Percentiles rank a stretch among this genome's conserved stretches.
Evolutionary conservation across 257 asterid genomes (phyloP).

Genomic region (Mitragyna speciosa): DNA sequence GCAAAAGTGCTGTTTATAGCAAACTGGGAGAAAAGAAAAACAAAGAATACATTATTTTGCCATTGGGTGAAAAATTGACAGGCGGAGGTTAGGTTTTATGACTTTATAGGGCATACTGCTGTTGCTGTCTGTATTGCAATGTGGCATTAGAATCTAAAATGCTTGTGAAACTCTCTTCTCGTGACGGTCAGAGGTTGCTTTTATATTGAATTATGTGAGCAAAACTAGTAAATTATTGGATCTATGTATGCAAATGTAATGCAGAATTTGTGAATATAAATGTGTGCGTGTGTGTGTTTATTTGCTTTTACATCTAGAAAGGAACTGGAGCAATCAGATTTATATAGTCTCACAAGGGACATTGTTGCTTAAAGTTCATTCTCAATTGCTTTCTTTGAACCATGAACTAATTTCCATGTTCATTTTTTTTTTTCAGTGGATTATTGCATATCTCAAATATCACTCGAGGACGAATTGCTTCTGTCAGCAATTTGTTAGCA

Average conservation of each 20-base stretch:
- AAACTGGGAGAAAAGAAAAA: neutral
- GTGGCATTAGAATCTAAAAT: neutral
- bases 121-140: neutral
- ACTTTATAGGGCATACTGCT: neutral
- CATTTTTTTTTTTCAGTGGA: constrained; percentile 54
- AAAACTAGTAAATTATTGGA: neutral
- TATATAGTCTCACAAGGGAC: neutral
- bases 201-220: neutral
- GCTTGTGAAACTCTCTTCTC: neutral
- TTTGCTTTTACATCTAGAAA: neutral
- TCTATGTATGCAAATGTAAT: too few relatives aligned
- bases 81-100: neutral
- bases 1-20: neutral
- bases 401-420: neutral
- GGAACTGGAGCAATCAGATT: neutral
- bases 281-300: neutral
- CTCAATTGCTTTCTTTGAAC: neutral
- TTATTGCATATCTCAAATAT: constrained; percentile 85
- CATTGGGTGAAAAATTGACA: neutral
- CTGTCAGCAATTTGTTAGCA: constrained; percentile 64
- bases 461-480: constrained; percentile 45
- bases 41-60: neutral
- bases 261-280: too few relatives aligned
- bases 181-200: neutral
- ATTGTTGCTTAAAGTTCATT: neutral